Base-by-base conservation (phyloP, 169 alveolate genomes). In the Plasmodium fragile region DNA sequence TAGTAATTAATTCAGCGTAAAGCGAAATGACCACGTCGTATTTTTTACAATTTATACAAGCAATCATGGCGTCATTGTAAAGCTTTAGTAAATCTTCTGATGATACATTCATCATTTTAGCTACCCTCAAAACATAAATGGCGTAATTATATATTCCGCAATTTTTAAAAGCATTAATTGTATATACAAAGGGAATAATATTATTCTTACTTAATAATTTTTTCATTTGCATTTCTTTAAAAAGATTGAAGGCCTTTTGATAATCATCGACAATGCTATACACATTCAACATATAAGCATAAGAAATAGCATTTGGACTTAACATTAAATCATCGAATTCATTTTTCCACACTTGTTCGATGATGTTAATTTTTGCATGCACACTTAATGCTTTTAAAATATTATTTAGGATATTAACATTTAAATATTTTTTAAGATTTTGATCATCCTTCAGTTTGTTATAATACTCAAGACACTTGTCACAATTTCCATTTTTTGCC, bases 171-270 rank as follows among this genome's bases (percentile, higher is more conserved):
- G 91, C 43, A 59, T 89, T 69, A 16, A 89, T 78, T 7, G 91
- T 79, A 36, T 89, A 89, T 39, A 89, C 39, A 89, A 89, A 89
- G 30, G 94, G 94, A 25, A 89, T 32, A 30, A 89, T 80, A 45
- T 78, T 89, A 59, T 77, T 89, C 3, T 77, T 79, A 22, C n/a
- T 89, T 55, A 89, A 65, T 28, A 89, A 28, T 72, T 89, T 89
- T 78, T 89, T 89, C 59, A 89, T 65, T 52, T 89, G 94, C 94
- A 89, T 89, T 72, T 89, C 94, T 89, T 89, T 89, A 79, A 89
- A 89, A 45, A 89, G 45, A 49, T 89, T 89, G 55, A 89, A 89
- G 4, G 94, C 82, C 36, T 89, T 89, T 79, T 89, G 91, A 89
- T 89, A 89, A 22, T 77, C 81, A 65, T 89, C 94, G 13, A 80